These are phyloP conservation scores for Asterella californica DNA, from an alignment of 225 moss, liverwort and hornwort species.

Conservation along the genomic window DNA sequence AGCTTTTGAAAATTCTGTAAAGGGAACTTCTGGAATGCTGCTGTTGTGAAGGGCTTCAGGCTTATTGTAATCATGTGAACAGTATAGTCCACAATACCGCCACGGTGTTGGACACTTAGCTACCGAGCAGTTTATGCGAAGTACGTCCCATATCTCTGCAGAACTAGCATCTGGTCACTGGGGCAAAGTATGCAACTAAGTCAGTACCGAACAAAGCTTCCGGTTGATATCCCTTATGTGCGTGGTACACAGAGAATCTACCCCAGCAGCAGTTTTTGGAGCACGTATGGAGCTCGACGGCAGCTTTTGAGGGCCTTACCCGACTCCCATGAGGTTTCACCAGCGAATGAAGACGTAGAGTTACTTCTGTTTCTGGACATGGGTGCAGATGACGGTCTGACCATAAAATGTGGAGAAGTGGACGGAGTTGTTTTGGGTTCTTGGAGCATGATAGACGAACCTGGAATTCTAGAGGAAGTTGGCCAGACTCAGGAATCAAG, in stretches of 20 bases:
- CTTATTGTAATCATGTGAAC: too few relatives aligned
- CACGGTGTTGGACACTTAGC: not conserved
- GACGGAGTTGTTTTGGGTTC: conserved; percentile 87
- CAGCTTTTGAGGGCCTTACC: conserved; percentile 31
- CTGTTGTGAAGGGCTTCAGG: too few relatives aligned
- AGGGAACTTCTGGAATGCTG: too few relatives aligned
- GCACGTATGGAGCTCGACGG: conserved; percentile 54
- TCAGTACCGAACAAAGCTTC: not conserved
- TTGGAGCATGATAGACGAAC: conserved; percentile 70
- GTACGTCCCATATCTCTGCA: too few relatives aligned
- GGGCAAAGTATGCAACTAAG: not conserved
- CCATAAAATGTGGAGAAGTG: conserved; percentile 88
- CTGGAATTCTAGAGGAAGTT: conserved; percentile 50
- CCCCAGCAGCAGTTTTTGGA: conserved; percentile 86
- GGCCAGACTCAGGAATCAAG: conserved; percentile 43
- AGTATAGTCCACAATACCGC: too few relatives aligned
- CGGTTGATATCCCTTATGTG: conserved; percentile 1
- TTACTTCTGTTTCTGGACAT: conserved; percentile 39
- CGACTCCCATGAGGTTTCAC: conserved; percentile 30
- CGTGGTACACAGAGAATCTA: conserved; percentile 46
- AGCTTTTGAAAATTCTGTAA: not conserved
- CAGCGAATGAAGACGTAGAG: conserved; percentile 35
- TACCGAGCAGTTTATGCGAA: not conserved
- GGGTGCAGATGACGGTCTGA: conserved; percentile 37
- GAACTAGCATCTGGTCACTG: not conserved